Evolutionary conservation across 495 filamentous ascomycete genomes (phyloP).

Genomic region (Neurospora sp.): DNA sequence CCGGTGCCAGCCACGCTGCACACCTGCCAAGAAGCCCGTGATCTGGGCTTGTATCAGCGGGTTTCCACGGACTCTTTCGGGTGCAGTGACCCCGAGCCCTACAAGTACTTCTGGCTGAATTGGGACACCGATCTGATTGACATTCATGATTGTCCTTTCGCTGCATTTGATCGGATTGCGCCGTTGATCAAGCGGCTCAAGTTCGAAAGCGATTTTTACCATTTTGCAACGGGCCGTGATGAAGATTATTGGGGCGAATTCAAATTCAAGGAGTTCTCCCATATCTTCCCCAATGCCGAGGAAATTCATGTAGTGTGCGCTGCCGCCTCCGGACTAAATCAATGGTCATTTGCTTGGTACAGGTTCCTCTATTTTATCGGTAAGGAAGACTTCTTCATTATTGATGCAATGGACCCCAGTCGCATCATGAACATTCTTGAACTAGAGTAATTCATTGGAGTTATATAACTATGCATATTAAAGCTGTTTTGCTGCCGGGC

Average conservation of each 20-base stretch:
- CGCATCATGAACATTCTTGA: too few relatives aligned
- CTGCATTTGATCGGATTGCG: not conserved
- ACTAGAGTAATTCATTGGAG: not conserved
- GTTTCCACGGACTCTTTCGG: not conserved
- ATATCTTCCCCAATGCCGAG: not conserved
- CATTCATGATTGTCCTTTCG: not conserved
- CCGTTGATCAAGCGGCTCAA: not conserved
- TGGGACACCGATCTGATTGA: not conserved
- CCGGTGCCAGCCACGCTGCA: constrained; percentile 15
- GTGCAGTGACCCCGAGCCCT: not conserved
- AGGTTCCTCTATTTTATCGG: not conserved
- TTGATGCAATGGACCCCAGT: not conserved
- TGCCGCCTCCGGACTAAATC: too few relatives aligned
- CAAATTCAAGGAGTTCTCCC: too few relatives aligned
- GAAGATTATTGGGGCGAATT: too few relatives aligned
- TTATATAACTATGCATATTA: not conserved
- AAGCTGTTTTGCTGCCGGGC: too few relatives aligned
- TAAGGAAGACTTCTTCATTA: not conserved
- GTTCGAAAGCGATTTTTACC: not conserved
- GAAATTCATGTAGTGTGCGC: not conserved
- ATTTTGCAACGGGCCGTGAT: not conserved
- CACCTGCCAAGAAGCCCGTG: constrained; percentile 15
- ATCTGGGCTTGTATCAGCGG: not conserved
- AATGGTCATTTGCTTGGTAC: not conserved
- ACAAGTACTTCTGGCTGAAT: not conserved